These are phyloP conservation scores for Rheum nobile DNA, from an alignment of 148 eudicot genomes.

Conservation along the genomic window DNA sequence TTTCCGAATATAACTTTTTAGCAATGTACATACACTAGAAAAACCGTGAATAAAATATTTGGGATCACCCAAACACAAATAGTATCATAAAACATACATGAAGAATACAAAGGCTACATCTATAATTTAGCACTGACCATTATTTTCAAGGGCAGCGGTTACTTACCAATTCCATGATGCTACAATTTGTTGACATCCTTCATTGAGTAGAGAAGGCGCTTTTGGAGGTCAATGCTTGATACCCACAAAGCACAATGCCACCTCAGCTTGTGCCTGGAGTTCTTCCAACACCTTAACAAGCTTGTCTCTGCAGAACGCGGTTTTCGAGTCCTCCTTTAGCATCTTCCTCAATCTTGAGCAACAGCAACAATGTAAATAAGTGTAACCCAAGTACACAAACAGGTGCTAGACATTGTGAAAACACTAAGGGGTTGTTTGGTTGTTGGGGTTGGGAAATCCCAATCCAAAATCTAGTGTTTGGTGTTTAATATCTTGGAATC, in stretches of 20 bases:
- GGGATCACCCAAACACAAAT: no score
- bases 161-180: neutral
- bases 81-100: no score
- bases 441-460: no score
- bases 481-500: no score
- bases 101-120: neutral
- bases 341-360: conserved; percentile 56
- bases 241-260: conserved; percentile 86
- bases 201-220: neutral
- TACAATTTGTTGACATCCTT: neutral
- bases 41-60: no score
- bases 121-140: neutral
- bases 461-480: no score
- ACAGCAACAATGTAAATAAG: neutral
- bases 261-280: conserved; percentile 86
- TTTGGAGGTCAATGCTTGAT: conserved; percentile 39
- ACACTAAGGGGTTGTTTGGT: neutral
- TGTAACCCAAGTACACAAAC: neutral
- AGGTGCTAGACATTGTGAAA: neutral
- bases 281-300: conserved; percentile 75
- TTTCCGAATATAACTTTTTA: no score
- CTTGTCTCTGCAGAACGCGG: conserved; percentile 39
- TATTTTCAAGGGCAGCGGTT: neutral
- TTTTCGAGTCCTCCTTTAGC: conserved; percentile 41
- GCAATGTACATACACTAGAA: no score